Evolutionary conservation across 257 asterid species (phyloP).

Genomic region (Leptodermis oblonga): DNA sequence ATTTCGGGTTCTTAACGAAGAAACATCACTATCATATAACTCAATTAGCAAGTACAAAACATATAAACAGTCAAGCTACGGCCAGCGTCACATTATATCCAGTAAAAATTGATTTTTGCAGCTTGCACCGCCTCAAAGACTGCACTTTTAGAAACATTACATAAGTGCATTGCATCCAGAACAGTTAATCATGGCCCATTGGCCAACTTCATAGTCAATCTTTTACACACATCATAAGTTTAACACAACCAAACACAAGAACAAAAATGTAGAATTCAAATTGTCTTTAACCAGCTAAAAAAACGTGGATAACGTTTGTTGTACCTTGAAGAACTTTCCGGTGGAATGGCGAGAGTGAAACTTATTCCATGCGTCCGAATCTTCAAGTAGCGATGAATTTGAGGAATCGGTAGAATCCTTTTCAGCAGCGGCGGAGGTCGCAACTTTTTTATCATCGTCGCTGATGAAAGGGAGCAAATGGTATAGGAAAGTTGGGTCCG

Average conservation of each 20-base stretch:
- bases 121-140: not conserved
- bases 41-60: not conserved
- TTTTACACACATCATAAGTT: not conserved
- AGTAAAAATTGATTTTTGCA: not conserved
- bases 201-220: not conserved
- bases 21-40: not conserved
- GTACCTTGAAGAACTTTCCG: conserved; percentile 88
- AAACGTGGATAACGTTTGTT: too few species aligned
- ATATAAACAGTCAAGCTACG: not conserved
- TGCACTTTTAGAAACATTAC: too few species aligned
- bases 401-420: conserved; percentile 5
- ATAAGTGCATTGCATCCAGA: not conserved
- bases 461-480: conserved; percentile 48
- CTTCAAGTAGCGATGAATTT: conserved; percentile 14
- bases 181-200: not conserved
- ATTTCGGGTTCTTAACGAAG: too few species aligned
- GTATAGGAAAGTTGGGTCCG: conserved; percentile 46
- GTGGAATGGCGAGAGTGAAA: conserved; percentile 79
- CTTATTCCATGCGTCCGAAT: conserved; percentile 69
- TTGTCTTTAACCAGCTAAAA: not conserved
- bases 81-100: not conserved
- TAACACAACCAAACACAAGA: too few species aligned
- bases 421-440: not conserved
- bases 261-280: not conserved
- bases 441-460: not conserved